These are phyloP conservation scores for Marchantia paleacea DNA, from an alignment of 225 moss, liverwort and hornwort genomes.

Conservation along the genomic window DNA sequence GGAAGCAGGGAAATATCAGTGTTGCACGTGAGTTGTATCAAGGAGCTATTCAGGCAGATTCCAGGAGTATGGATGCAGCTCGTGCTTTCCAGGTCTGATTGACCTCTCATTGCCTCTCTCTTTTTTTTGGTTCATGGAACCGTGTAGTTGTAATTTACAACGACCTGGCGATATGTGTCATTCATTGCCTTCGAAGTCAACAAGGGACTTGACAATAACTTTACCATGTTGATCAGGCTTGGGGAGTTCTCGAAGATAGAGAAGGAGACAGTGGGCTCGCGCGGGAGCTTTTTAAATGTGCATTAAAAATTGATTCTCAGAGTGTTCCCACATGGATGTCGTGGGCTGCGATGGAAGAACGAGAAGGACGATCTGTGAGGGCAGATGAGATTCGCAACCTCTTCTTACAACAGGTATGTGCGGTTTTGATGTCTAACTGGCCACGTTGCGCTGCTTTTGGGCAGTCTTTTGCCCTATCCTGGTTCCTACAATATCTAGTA, in stretches of 20 bases:
- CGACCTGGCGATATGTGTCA: too few relatives aligned
- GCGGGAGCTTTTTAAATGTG: constrained; percentile 86
- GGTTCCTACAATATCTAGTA: neutral
- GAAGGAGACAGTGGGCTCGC: constrained; percentile 81
- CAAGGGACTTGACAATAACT: neutral
- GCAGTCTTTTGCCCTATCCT: neutral
- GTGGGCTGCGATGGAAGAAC: constrained; percentile 99
- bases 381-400: constrained; percentile 93
- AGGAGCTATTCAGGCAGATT: constrained; percentile 74
- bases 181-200: neutral
- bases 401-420: constrained; percentile 83
- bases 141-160: too few relatives aligned
- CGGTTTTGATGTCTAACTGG: neutral
- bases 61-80: constrained; percentile 85
- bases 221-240: constrained; percentile 53
- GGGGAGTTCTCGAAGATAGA: constrained; percentile 94
- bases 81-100: constrained; percentile 80
- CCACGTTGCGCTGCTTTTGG: neutral
- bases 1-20: constrained; percentile 74
- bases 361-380: constrained; percentile 80
- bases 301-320: constrained; percentile 87
- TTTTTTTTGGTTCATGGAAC: too few relatives aligned
- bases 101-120: neutral
- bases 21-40: constrained; percentile 89
- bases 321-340: constrained; percentile 99